Conservation (phyloP, 148 eudicot species). For the Polygonum aviculare region DNA sequence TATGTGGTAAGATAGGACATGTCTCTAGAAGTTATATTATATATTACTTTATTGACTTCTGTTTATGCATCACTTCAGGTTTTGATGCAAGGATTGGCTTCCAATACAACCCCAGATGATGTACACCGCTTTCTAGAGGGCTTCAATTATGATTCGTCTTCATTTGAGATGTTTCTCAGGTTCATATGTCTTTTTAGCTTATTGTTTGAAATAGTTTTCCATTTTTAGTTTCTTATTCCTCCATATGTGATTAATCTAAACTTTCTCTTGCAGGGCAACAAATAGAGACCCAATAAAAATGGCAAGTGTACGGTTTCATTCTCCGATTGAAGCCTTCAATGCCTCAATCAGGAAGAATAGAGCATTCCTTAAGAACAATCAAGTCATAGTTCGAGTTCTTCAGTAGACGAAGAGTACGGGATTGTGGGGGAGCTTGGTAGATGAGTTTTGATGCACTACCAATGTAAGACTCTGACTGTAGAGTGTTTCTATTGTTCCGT, state of each 20-base stretch:
- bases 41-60: neutral
- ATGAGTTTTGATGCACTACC: neutral
- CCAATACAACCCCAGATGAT: slow-evolving; percentile 39
- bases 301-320: slow-evolving; percentile 46
- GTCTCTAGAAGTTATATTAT: neutral
- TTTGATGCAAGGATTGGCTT: slow-evolving; percentile 54
- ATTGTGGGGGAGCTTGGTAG: neutral
- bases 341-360: slow-evolving; percentile 53
- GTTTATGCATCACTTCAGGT: slow-evolving; percentile 26
- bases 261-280: slow-evolving; percentile 28
- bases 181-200: slow-evolving; percentile 8
- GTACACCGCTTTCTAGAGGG: slow-evolving; percentile 60
- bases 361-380: slow-evolving; percentile 43
- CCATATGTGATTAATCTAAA: neutral
- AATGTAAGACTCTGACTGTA: neutral
- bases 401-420: slow-evolving; percentile 27
- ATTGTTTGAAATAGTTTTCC: neutral
- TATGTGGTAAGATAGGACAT: neutral
- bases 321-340: slow-evolving; percentile 48
- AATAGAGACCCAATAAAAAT: slow-evolving; percentile 23
- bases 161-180: slow-evolving; percentile 45
- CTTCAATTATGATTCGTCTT: slow-evolving; percentile 43
- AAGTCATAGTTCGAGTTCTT: slow-evolving; percentile 45
- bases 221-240: neutral
- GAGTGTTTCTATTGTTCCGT: neutral